Evolutionary conservation across 2,329 filamentous ascomycete species (phyloP).

Genomic region (Orbilia blumenaviensis): DNA sequence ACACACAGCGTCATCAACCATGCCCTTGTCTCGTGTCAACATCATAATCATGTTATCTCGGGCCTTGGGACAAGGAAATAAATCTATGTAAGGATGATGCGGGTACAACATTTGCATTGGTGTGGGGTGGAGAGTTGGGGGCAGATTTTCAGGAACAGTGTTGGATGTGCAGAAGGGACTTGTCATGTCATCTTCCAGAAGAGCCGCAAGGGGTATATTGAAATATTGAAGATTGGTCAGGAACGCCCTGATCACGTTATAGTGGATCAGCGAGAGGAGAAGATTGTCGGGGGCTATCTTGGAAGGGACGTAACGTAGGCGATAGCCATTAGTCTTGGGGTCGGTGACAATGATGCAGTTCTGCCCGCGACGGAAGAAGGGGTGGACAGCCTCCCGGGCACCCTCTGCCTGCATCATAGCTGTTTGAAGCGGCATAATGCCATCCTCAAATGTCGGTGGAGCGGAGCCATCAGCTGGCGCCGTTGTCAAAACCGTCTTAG

Average conservation of each 20-base stretch:
- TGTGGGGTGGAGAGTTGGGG: constrained; percentile 58
- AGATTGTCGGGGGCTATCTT: constrained; percentile 51
- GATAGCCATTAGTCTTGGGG: constrained; percentile 38
- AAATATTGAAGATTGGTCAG: constrained; percentile 45
- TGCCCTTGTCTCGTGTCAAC: constrained; percentile 52
- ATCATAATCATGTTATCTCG: constrained; percentile 60
- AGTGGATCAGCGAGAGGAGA: constrained; percentile 48
- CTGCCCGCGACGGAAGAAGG: constrained; percentile 32
- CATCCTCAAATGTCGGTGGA: constrained; percentile 18
- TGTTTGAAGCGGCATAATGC: constrained; percentile 15
- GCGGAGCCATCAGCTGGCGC: neutral
- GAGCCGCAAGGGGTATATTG: constrained; percentile 37
- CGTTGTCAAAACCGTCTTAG: constrained; percentile 29
- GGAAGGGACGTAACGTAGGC: constrained; percentile 51
- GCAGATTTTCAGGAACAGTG: constrained; percentile 33
- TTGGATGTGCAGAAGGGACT: constrained; percentile 53
- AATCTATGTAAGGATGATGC: constrained; percentile 61
- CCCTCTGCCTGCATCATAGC: constrained; percentile 27
- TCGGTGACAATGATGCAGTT: constrained; percentile 50
- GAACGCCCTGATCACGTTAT: constrained; percentile 50
- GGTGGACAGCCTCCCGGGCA: constrained; percentile 11
- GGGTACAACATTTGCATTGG: constrained; percentile 57
- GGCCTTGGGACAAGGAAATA: constrained; percentile 60
- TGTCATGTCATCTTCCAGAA: constrained; percentile 54
- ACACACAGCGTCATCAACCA: constrained; percentile 56